These are phyloP conservation scores for Fusarium poae DNA, from an alignment of 2,329 filamentous ascomycete genomes.

Conservation along the genomic window DNA sequence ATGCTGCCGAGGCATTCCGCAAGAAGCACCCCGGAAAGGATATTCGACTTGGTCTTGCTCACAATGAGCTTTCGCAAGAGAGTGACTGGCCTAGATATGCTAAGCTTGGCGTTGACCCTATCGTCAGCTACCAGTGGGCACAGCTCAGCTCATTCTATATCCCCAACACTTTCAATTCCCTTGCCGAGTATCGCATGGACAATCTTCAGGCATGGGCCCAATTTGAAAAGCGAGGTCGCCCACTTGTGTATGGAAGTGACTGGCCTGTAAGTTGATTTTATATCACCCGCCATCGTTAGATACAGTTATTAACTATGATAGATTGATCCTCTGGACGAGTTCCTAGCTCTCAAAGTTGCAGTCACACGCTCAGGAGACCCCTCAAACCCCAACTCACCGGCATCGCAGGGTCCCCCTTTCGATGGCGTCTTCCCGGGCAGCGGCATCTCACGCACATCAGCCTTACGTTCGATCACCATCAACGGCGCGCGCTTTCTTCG, in stretches of 20 bases:
- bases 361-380: constrained; percentile 48
- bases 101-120: constrained; percentile 44
- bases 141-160: constrained; percentile 48
- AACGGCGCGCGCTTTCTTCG: constrained; percentile 45
- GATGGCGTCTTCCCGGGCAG: constrained; percentile 42
- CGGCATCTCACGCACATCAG: constrained; percentile 41
- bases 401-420: constrained; percentile 38
- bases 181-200: constrained; percentile 39
- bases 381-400: constrained; percentile 45
- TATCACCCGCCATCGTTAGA: rapidly evolving
- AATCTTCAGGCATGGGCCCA: constrained; percentile 50
- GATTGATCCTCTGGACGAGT: constrained; percentile 49
- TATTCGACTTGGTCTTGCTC: constrained; percentile 46
- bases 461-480: constrained; percentile 44
- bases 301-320: constrained; percentile 11
- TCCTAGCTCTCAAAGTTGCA: constrained; percentile 47
- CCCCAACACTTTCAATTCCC: constrained; percentile 42
- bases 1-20: constrained; percentile 43
- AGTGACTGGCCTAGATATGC: constrained; percentile 47
- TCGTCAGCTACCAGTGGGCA: constrained; percentile 48
- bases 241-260: constrained; percentile 46
- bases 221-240: constrained; percentile 35
- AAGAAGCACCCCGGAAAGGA: constrained; percentile 37
- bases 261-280: constrained; percentile 44
- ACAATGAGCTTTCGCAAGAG: constrained; percentile 44